These are phyloP conservation scores for Pestalotiopsis sp. DNA, from an alignment of 2,329 filamentous ascomycete genomes.

Conservation along the genomic window DNA sequence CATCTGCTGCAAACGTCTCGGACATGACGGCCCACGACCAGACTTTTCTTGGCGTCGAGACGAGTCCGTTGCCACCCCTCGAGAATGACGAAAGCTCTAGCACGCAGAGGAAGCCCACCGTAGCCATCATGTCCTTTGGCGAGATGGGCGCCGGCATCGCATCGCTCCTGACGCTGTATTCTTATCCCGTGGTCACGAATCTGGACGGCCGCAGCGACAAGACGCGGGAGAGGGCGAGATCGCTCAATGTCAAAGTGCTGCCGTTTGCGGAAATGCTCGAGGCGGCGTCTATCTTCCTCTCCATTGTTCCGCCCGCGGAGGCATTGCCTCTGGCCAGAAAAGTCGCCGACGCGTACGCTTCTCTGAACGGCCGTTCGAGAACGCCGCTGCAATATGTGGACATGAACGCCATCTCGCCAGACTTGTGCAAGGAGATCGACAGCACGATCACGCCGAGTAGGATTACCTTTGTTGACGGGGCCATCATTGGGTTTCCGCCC, in stretches of 20 bases:
- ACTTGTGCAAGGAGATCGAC: background rate
- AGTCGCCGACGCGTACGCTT: background rate
- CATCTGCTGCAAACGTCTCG: background rate
- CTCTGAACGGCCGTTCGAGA: background rate
- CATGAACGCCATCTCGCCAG: slow-evolving; percentile 3
- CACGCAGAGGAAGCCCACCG: background rate
- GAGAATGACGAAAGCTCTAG: background rate
- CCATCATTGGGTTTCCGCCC: slow-evolving; percentile 1
- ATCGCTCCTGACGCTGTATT: background rate
- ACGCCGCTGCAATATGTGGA: background rate
- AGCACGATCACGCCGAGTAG: background rate
- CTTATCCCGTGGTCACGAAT: background rate
- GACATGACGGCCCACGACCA: background rate
- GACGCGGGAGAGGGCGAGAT: background rate
- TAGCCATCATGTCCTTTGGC: slow-evolving; percentile 2
- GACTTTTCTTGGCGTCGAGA: background rate
- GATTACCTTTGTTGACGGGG: background rate
- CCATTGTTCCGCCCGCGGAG: background rate
- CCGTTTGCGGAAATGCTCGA: background rate
- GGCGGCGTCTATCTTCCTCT: background rate
- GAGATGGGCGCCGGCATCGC: slow-evolving; percentile 3
- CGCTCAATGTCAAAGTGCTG: background rate
- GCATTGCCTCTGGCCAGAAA: background rate
- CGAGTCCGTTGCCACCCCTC: background rate
- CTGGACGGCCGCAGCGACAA: background rate